These are phyloP conservation scores for Chernovozyma sophiae-reginae DNA, from an alignment of 1,139 yeast species.

Conservation along the genomic window DNA sequence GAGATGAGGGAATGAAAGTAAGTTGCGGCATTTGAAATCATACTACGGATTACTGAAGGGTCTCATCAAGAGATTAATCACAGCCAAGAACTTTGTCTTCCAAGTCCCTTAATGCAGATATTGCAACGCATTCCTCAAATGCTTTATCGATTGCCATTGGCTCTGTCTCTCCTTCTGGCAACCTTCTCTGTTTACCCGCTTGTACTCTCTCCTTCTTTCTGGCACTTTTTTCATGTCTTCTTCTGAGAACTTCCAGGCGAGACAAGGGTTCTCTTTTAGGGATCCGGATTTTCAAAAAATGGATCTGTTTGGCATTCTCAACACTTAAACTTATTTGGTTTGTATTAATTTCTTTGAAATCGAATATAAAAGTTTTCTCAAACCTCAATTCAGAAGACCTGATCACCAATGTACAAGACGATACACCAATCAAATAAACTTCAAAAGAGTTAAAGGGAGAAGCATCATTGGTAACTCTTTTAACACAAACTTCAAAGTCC, in stretches of 20 bases:
- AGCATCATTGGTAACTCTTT: constrained; percentile 4
- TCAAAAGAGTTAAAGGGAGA: constrained; percentile 5
- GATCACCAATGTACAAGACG: neutral
- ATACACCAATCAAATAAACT: neutral
- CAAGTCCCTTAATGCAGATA: neutral
- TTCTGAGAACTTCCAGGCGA: constrained; percentile 2
- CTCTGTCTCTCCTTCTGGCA: constrained; percentile 3
- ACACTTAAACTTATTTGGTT: constrained; percentile 1
- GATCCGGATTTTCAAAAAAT: constrained; percentile 4
- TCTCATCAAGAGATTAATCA: neutral
- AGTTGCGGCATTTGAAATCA: too few relatives aligned
- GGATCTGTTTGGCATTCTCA: neutral
- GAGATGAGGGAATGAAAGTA: too few relatives aligned
- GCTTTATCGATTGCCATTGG: constrained; percentile 3
- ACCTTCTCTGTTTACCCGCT: constrained; percentile 3
- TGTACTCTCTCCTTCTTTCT: constrained; percentile 3
- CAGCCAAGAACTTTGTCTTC: neutral
- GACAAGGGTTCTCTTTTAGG: constrained; percentile 1
- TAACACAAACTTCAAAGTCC: constrained; percentile 5
- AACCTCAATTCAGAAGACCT: constrained; percentile 2
- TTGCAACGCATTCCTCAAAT: constrained; percentile 2
- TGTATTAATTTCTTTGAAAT: constrained; percentile 1
- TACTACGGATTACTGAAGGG: too few relatives aligned
- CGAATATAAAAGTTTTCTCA: constrained; percentile 1
- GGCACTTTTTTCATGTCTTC: constrained; percentile 4